A percentile compares a stretch with the other conserved stretches of the same genome.
These are phyloP conservation scores for Dactylellina cionopaga DNA, from an alignment of 2,329 filamentous ascomycete species.

Conservation along the genomic window DNA sequence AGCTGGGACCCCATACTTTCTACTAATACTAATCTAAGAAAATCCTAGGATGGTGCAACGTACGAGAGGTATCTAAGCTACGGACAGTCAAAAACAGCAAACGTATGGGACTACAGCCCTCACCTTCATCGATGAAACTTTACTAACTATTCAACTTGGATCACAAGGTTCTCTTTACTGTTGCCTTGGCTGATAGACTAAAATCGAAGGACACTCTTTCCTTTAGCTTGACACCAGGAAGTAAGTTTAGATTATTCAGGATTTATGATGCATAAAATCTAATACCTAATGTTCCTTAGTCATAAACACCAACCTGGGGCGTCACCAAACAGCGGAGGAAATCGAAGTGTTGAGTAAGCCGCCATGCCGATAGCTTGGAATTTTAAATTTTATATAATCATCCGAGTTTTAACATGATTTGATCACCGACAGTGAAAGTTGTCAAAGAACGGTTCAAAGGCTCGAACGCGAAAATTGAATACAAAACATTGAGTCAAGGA, in stretches of 20 bases:
- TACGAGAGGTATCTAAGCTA: slow-evolving; percentile 22
- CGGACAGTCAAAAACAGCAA: slow-evolving; percentile 29
- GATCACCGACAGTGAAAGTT: slow-evolving; percentile 10
- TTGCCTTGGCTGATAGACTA: slow-evolving; percentile 21
- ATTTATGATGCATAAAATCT: background rate
- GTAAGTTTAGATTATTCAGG: background rate
- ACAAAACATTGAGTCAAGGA: slow-evolving; percentile 6
- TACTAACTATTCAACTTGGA: background rate
- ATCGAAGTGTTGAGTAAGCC: slow-evolving; percentile 11
- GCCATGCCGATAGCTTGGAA: background rate
- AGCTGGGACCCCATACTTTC: background rate
- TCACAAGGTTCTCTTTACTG: slow-evolving; percentile 11
- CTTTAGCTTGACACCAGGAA: slow-evolving; percentile 20
- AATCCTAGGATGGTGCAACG: slow-evolving; percentile 8
- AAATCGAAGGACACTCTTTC: slow-evolving; percentile 7
- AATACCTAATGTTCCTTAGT: background rate
- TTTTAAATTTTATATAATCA: background rate
- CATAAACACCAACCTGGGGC: slow-evolving; percentile 27
- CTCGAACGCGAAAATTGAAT: background rate
- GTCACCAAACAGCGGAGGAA: slow-evolving; percentile 4
- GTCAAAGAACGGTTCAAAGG: background rate
- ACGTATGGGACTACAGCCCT: background rate
- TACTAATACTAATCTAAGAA: background rate
- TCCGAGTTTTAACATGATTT: background rate
- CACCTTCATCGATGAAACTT: background rate